Conservation (phyloP, 2,329 filamentous ascomycete species). For the Colletotrichum viniferum region DNA sequence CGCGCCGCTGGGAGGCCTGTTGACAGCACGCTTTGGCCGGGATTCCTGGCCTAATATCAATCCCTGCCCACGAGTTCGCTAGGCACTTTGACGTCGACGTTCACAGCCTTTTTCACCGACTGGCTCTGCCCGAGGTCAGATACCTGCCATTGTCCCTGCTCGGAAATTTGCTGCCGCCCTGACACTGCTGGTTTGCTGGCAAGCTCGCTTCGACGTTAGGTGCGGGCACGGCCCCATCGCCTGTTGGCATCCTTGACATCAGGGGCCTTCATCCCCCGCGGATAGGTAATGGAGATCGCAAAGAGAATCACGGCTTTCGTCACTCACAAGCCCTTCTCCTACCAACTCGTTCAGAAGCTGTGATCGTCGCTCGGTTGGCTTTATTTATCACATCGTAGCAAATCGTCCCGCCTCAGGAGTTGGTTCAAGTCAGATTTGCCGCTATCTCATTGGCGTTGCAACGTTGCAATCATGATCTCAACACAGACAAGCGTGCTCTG, state of each 20-base stretch:
- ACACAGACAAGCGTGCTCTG: neutral
- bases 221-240: neutral
- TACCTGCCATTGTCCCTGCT: neutral
- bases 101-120: constrained; percentile 1
- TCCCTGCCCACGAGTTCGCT: neutral
- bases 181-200: neutral
- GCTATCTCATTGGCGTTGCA: constrained; percentile 14
- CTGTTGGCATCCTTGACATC: neutral
- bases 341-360: neutral
- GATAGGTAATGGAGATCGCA: neutral
- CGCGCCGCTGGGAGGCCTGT: neutral
- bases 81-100: neutral
- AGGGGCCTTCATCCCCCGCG: neutral
- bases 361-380: neutral
- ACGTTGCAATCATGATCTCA: constrained; percentile 19
- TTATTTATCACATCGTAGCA: neutral
- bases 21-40: neutral
- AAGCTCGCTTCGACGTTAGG: neutral
- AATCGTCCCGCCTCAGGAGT: constrained; percentile 1
- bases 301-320: neutral
- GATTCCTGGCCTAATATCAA: constrained; percentile 4
- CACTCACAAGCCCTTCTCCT: neutral
- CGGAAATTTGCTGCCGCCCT: constrained; percentile 8
- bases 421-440: neutral
- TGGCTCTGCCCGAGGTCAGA: neutral